Conservation (phyloP, 371 early-diverging fungal genomes). For the Massospora cicadina region DNA sequence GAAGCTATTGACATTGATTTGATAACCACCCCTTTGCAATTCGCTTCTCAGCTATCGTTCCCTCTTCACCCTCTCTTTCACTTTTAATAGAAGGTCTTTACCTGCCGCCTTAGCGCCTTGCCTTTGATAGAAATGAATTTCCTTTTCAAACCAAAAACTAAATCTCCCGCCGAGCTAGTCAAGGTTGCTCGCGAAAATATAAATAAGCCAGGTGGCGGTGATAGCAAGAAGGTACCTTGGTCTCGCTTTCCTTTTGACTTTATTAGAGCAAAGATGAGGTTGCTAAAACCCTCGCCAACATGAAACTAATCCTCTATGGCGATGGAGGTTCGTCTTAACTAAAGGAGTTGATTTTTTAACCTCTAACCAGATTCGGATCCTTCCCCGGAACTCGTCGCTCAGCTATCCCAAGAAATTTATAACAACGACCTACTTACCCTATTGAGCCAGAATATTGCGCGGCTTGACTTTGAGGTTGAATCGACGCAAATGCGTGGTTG, state of each 20-base stretch:
- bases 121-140: no score
- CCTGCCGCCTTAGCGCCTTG: no score
- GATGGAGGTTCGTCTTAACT: constrained; percentile 46
- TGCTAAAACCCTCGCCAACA: constrained; percentile 70
- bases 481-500: neutral
- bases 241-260: neutral
- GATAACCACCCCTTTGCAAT: no score
- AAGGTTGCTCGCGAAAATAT: constrained; percentile 68
- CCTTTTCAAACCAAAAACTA: constrained; percentile 73
- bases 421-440: constrained; percentile 68
- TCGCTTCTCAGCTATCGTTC: no score
- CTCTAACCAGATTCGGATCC: constrained; percentile 54
- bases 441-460: constrained; percentile 64
- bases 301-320: constrained; percentile 85
- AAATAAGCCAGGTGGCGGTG: constrained; percentile 40
- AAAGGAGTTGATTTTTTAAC: neutral
- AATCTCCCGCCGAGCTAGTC: constrained; percentile 78
- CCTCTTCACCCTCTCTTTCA: no score
- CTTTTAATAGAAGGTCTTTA: no score
- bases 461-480: constrained; percentile 80
- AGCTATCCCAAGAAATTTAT: constrained; percentile 87
- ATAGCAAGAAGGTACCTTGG: constrained; percentile 32
- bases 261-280: constrained; percentile 84
- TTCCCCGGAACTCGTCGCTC: constrained; percentile 76
- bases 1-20: no score